Base-by-base conservation (phyloP, 495 filamentous ascomycete species). In the Lindgomyces ingoldianus region DNA sequence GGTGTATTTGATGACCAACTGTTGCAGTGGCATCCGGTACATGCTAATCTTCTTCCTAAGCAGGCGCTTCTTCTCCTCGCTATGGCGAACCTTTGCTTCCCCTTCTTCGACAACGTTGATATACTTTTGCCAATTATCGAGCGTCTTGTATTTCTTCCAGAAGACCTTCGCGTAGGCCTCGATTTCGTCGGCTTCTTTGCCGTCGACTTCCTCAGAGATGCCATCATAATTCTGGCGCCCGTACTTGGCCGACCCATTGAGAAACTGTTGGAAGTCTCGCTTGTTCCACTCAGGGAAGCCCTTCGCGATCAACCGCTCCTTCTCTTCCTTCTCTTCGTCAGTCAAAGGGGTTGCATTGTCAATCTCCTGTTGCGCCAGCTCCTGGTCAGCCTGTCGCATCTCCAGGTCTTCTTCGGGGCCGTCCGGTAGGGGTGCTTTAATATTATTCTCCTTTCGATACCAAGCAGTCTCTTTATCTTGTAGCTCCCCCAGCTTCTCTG, bases 1-100 rank as follows among this genome's bases (percentile, higher is more conserved):
- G 0, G 91, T 94, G 75, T 99, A 99, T 78, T 94, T 96, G 78
- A 99, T 91, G 81, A 96, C 96, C 58, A 99, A 84, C 75, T 99
- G 95, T 76, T 98, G 93, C 2, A 99, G 83, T 27, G 95, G 95
- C 45, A 97, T 93, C 4, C 93, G 91, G 74, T 96, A 98, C 83
- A 93, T 91, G 65, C 86, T 81, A 81, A 99, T 87, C 83, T 99
- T 99, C 82, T 90, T 93, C 51, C 86, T 83, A 39, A 99, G 83
- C 88, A 99, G 90, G 79, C 93, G 91, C 55, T 91, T 87, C 74
- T 98, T 93, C 72, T 96, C 91, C 64, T 91, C 88, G 64, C 91
- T 88, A 79, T 93, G 96, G 24, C 87, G 85, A 57, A 88, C 84
- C 64, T 91, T 90, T 68, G 94, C 90, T 74, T 99, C 95, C 42